phyloP scores from a whole-genome alignment of 768 basidiomycete genomes.

The Boletellus ananas region DNA sequence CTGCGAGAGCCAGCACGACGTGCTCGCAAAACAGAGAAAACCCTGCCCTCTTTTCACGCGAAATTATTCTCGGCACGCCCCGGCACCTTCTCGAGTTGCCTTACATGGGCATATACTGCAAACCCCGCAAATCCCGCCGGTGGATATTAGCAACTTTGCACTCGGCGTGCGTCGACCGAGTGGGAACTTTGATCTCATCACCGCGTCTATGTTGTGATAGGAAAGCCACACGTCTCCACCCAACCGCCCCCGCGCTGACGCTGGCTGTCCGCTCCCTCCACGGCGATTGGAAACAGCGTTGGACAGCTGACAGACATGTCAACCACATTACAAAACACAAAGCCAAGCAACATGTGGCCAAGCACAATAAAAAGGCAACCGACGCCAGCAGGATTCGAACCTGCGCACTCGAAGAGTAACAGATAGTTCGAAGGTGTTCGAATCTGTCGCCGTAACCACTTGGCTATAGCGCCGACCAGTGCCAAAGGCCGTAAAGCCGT shows the following conservation, averaged over 20 bases:
- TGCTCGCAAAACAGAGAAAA: constrained; percentile 15
- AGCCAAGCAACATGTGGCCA: background rate
- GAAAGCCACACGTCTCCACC: too few species aligned
- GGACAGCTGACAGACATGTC: background rate
- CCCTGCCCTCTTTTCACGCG: constrained; percentile 3
- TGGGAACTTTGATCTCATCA: constrained; percentile 1
- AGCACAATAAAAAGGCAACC: constrained; percentile 20
- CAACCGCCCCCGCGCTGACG: too few species aligned
- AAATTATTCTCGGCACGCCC: constrained; percentile 19
- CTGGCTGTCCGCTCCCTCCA: background rate
- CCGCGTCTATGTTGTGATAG: too few species aligned
- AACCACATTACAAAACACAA: too few species aligned
- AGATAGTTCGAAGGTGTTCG: constrained; percentile 43
- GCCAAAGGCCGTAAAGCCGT: background rate
- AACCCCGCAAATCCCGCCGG: constrained; percentile 12
- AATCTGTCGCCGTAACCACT: constrained; percentile 79
- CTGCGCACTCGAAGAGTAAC: constrained; percentile 67
- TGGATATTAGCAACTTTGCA: background rate
- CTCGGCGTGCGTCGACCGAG: background rate
- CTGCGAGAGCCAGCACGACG: constrained; percentile 3
- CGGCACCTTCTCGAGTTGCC: constrained; percentile 15
- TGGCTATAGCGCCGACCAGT: constrained; percentile 54
- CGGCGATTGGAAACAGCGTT: background rate
- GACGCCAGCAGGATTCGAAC: constrained; percentile 68
- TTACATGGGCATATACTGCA: constrained; percentile 12